Conservation (phyloP, 768 basidiomycete species). For the Termitomyces sp. region DNA sequence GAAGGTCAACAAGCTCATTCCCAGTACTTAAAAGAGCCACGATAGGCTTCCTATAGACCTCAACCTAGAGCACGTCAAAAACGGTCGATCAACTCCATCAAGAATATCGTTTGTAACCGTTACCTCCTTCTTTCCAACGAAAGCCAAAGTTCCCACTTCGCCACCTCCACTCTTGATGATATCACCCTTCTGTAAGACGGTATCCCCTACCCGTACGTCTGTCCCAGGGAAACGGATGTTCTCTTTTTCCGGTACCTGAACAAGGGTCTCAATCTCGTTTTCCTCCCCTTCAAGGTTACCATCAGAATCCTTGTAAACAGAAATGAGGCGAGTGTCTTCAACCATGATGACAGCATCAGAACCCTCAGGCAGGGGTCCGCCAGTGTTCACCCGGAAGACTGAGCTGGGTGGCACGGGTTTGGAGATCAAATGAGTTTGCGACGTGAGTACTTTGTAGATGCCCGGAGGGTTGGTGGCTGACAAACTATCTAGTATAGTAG, state of each 20-base stretch:
- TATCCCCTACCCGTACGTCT: conserved; percentile 64
- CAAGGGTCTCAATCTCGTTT: conserved; percentile 62
- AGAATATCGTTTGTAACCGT: conserved; percentile 7
- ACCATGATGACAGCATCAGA: conserved; percentile 87
- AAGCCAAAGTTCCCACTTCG: conserved; percentile 78
- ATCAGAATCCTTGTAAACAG: conserved; percentile 34
- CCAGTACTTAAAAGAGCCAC: conserved; percentile 85
- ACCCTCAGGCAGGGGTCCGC: conserved; percentile 72
- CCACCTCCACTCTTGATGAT: conserved; percentile 65
- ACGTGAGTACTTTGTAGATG: conserved; percentile 61
- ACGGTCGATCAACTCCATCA: background rate
- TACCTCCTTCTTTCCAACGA: conserved; percentile 73
- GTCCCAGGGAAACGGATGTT: conserved; percentile 73
- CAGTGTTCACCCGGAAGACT: conserved; percentile 83
- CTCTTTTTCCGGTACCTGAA: conserved; percentile 55
- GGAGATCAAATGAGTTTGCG: conserved; percentile 42
- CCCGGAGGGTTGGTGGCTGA: conserved; percentile 63
- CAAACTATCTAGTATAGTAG: background rate
- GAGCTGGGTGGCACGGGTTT: conserved; percentile 42
- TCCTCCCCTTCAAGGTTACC: conserved; percentile 53
- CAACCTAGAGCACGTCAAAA: conserved; percentile 39
- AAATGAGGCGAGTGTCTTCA: conserved; percentile 80
- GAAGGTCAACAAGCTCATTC: conserved; percentile 71
- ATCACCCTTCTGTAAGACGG: conserved; percentile 60
- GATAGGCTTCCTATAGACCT: conserved; percentile 64